Conservation (phyloP, 352 stramenopile species). For the Globisporangium parvum region DNA sequence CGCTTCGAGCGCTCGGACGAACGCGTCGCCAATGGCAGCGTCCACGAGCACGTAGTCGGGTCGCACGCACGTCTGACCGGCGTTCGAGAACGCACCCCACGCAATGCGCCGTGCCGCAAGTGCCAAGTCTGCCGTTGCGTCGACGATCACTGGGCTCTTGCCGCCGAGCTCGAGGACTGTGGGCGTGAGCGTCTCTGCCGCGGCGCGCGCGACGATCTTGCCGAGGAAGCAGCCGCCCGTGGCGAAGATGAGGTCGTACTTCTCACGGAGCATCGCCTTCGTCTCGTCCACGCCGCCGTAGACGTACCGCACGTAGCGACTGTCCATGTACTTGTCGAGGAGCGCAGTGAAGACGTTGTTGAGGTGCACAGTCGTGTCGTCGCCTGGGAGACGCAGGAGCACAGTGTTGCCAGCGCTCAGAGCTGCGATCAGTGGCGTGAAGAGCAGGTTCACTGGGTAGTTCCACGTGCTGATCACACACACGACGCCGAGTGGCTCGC, state of each 20-base stretch:
- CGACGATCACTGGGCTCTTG: constrained; percentile 86
- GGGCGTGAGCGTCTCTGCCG: constrained; percentile 92
- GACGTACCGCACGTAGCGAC: constrained; percentile 73
- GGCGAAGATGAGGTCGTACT: constrained; percentile 38
- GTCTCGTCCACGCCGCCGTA: constrained; percentile 71
- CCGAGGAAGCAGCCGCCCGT: constrained; percentile 70
- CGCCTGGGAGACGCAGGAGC: constrained; percentile 89
- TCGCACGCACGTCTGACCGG: constrained; percentile 92
- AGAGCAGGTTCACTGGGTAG: constrained; percentile 79
- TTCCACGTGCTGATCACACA: constrained; percentile 92
- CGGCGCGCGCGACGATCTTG: constrained; percentile 84
- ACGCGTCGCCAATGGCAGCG: constrained; percentile 48
- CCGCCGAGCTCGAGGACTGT: constrained; percentile 93
- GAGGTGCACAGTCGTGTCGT: constrained; percentile 66
- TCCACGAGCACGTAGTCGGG: constrained; percentile 92
- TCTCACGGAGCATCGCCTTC: constrained; percentile 70
- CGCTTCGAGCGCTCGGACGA: constrained; percentile 37
- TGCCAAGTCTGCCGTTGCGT: constrained; percentile 47
- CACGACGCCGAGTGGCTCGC: constrained; percentile 77
- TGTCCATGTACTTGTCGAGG: constrained; percentile 75
- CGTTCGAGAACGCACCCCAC: constrained; percentile 86
- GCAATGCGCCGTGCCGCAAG: constrained; percentile 48
- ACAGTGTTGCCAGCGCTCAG: constrained; percentile 89
- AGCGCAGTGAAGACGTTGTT: constrained; percentile 51
- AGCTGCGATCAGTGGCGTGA: constrained; percentile 82